Evolutionary conservation across 345 rosid species (phyloP), one percentile per base, ranked within the genome.

Genomic region (Eucalyptus sp.): DNA sequence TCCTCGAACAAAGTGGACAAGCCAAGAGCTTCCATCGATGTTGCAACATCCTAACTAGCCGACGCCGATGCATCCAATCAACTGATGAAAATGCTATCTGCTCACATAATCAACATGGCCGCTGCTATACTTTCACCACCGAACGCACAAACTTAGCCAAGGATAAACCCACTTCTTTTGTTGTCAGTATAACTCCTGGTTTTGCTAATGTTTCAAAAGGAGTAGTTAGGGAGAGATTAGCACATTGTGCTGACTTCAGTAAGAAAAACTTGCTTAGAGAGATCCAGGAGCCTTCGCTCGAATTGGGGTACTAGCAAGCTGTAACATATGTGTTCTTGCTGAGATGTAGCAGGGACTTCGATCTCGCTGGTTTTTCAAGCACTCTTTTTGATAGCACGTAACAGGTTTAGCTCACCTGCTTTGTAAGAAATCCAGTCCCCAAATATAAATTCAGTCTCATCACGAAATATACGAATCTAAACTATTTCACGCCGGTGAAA

Each of bases 121-220:
- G 2, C 48, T 2, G 1, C 48, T 37, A 22, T 11, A 41, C 27
- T 41, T 41, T 68, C 44, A 8, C 44, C 0, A 33, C 81, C 1
- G 0, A 68, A 33, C 2, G 13, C 81, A 68, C 81, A 68, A 68
- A 68, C 25, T 16, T 0, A 0, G 80, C 1, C 80, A 33, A 0
- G 2, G 80, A 68, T 9, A 68, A 33, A 68, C 37, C 37, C 80
- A 17, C 43, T 8, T 68, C 81, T 68, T 68, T 68, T 68, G 81
- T 37, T 17, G 81, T 18, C 7, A 16, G 0, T 18, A 33, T 5
- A 68, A 1, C 41, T 17, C 41, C 44, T 37, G 24, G 24, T 37
- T 68, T 68, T 17, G 11, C 44, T 17, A 3, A 33, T 37, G 80
- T 33, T 33, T 0, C 58, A 52, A 68, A 33, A 16, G 1, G 44